Evolutionary conservation across 768 basidiomycete species (phyloP).

Genomic region (Psilocybe cyanescens): DNA sequence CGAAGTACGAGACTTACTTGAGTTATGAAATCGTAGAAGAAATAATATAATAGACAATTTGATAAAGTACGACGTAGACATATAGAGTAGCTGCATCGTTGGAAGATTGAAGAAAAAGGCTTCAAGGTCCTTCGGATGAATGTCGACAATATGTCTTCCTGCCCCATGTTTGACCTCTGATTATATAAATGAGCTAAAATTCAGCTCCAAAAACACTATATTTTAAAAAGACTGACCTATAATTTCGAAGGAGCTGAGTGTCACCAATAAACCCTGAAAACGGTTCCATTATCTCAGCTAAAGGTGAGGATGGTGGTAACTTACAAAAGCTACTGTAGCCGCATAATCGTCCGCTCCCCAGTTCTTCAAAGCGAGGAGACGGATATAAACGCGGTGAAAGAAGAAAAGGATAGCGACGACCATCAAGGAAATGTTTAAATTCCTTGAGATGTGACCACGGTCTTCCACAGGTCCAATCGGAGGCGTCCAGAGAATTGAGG

Average conservation of each 20-base stretch:
- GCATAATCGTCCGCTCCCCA: slow-evolving; percentile 6
- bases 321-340: neutral
- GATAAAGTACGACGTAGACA: slow-evolving; percentile 1
- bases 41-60: slow-evolving; percentile 5
- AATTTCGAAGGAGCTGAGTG: neutral
- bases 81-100: slow-evolving; percentile 5
- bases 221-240: neutral
- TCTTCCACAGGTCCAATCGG: neutral
- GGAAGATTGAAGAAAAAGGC: slow-evolving; percentile 6
- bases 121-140: neutral
- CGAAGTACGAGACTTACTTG: neutral
- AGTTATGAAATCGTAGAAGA: neutral
- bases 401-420: neutral
- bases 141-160: slow-evolving; percentile 2
- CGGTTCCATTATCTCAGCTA: neutral
- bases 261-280: neutral
- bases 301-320: neutral
- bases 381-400: slow-evolving; percentile 5
- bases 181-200: neutral
- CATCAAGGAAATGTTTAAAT: slow-evolving; percentile 4
- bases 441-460: neutral
- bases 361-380: neutral
- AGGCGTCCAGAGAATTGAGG: neutral
- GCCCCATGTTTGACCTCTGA: slow-evolving; percentile 3
- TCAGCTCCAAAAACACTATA: neutral